Evolutionary conservation across 495 filamentous ascomycete genomes (phyloP), one percentile per base, ranked within the genome.

Genomic region (Aspergillus heteromorphus): DNA sequence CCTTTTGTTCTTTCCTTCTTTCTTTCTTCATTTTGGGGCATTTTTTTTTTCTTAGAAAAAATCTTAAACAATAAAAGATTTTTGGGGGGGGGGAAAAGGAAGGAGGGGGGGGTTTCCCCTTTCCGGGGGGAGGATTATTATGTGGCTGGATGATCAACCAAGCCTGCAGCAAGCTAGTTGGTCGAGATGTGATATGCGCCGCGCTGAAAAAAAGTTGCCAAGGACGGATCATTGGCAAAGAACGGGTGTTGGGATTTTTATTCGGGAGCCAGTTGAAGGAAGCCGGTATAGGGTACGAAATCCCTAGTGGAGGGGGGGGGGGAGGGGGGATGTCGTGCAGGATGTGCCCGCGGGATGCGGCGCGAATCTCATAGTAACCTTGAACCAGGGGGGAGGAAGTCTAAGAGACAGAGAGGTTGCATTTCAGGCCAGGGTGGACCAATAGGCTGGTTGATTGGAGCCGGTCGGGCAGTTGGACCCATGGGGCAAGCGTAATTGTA

Each of bases 151-250:
- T 52, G 57, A 61, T 61, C 55, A 60, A 25, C 57, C 49, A 56
- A 25, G 42, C 57, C 29, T 64, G 61, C 61, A 64, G 58, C 49
- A 58, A 54, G 58, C 58, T 64, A 64, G 61, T 64, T 64, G 55
- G 61, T 50, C 40, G 41, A 51, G 48, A 56, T 51, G 61, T 55
- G 58, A 61, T 49, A 48, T 55, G 57, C 60, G 51, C 50, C 19
- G 25, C 47, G 40, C 54, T 50, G 51, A 48, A 58, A 56, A 56
- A 58, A 56, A 51, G 54, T 45, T 50, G 49, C 51, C 47, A 55
- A 48, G 51, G 13, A 40, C 36, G 21, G 3, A 58, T 61, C 43
- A 61, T 51, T 58, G 53, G 58, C 31, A 54, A 47, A 48, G 49
- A 31, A 40, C n/a, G 19, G 16, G 48, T 38, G 45, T 47, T 50